Base-by-base conservation (phyloP, 169 alveolate genomes). In the Eimeria necatrix region DNA sequence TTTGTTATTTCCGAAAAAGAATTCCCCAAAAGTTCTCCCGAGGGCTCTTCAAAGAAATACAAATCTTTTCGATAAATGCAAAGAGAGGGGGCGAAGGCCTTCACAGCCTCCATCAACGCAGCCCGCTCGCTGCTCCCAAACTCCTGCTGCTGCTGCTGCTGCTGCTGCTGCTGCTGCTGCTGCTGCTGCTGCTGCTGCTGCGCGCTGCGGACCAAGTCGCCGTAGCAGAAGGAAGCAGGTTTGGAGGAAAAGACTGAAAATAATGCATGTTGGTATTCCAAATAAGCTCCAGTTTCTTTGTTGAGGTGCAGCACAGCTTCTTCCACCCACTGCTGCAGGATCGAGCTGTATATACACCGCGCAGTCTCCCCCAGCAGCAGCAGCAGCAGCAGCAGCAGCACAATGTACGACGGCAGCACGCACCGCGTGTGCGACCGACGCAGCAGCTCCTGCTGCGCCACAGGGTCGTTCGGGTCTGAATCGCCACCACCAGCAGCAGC, bases 251-350 rank as follows among this genome's bases (percentile, higher is more conserved):
- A 68, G 48, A 22, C 41, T 0, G 78, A 68, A 22, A 68, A 68
- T 8, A 68, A 22, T 20, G 78, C 20, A 22, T 68, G 14, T 3
- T 68, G 46, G 24, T 60, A 86, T 5, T 61, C 84, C 18, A 56
- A 61, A 32, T 56, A 60, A 5, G 46, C 8, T n/a, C 46, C 26
- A 1, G 46, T 20, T 22, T 86, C 93, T 76, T 86, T 86, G 48
- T 86, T 59, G 4, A 64, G 2, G 49, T 86, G 93, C 81, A 86
- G 18, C 14, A 60, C 49, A 2, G 93, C 81, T 64, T 86, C 93
- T 46, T 86, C 93, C 4, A 74, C 68, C 93, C 93, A 86, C 93
- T 86, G 93, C 84, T 86, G 93, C n/a, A 64, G 6, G 0, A 74
- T 48, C 52, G 84, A 41, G 14, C 49, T 53, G n/a, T 86, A 86